Evolutionary conservation across 2,329 filamentous ascomycete species (phyloP).

Genomic region (Monosporascus sp.): DNA sequence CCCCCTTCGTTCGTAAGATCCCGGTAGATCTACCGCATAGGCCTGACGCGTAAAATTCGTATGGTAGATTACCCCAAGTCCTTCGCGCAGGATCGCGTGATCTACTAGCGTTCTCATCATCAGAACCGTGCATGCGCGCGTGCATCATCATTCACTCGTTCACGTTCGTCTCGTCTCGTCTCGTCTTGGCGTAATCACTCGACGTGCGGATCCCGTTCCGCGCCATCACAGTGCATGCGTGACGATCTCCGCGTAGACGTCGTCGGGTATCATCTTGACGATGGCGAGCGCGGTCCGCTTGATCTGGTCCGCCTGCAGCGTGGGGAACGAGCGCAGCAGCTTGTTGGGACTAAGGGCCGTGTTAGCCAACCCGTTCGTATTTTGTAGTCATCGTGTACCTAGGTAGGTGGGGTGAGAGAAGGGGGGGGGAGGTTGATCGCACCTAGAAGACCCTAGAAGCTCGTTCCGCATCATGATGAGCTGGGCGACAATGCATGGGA

Average conservation of each 20-base stretch:
- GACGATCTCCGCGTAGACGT: conserved; percentile 86
- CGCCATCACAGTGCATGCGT: conserved; percentile 66
- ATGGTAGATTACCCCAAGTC: no score
- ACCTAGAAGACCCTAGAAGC: conserved; percentile 81
- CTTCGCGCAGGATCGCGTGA: no score
- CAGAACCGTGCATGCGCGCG: not conserved
- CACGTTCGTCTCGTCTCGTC: no score
- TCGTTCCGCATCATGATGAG: conserved; percentile 81
- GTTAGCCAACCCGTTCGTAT: conserved; percentile 18
- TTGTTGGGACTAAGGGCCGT: conserved; percentile 72
- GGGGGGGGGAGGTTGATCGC: conserved; percentile 19
- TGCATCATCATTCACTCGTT: no score
- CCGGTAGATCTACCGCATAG: no score
- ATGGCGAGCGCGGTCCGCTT: conserved; percentile 82
- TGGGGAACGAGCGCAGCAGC: conserved; percentile 80
- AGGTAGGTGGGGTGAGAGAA: not conserved
- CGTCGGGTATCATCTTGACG: conserved; percentile 82
- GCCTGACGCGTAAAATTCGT: no score
- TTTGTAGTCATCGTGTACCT: not conserved
- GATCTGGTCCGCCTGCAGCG: conserved; percentile 75
- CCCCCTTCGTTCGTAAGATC: not conserved
- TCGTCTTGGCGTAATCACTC: no score
- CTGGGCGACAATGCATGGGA: conserved; percentile 94
- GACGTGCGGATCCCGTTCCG: not conserved
- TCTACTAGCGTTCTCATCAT: no score